A percentile compares a stretch with the other conserved stretches of the same genome.
Evolutionary conservation across 768 basidiomycete genomes (phyloP).

Genomic region (Phanerodontia chrysosporium): DNA sequence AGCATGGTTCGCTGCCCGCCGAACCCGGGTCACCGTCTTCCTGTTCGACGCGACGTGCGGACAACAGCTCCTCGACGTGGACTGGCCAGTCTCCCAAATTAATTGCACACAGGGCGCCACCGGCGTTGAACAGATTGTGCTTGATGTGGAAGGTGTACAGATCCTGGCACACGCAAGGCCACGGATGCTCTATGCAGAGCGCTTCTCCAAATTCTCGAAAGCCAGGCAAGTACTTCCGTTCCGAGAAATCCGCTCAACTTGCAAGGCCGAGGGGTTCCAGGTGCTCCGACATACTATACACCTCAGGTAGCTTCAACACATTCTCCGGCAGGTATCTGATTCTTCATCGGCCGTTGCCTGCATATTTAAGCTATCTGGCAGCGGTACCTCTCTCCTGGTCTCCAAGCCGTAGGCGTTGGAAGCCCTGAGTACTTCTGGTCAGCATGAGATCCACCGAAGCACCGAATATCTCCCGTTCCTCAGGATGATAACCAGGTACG

Average conservation of each 20-base stretch:
- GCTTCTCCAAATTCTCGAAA: background rate
- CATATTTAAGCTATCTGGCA: background rate
- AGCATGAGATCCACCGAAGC: background rate
- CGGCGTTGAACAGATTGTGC: conserved; percentile 6
- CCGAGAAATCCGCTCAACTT: conserved; percentile 3
- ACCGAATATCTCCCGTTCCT: background rate
- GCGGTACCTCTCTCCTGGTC: background rate
- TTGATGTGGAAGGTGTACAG: background rate
- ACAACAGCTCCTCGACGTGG: background rate
- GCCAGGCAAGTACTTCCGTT: background rate
- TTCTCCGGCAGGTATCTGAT: background rate
- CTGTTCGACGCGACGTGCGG: background rate
- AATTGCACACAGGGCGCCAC: background rate
- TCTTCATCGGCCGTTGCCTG: background rate
- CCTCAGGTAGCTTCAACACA: background rate
- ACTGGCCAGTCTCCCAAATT: background rate
- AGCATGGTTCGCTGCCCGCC: background rate
- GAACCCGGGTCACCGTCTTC: background rate
- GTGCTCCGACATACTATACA: background rate
- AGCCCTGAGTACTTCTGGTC: background rate
- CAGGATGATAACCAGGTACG: background rate
- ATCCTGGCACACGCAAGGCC: background rate
- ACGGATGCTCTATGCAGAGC: background rate
- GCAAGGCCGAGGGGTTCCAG: background rate
- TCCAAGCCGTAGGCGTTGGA: background rate